Conservation (phyloP, 2,329 filamentous ascomycete species). For the Botryotinia narcissicola region DNA sequence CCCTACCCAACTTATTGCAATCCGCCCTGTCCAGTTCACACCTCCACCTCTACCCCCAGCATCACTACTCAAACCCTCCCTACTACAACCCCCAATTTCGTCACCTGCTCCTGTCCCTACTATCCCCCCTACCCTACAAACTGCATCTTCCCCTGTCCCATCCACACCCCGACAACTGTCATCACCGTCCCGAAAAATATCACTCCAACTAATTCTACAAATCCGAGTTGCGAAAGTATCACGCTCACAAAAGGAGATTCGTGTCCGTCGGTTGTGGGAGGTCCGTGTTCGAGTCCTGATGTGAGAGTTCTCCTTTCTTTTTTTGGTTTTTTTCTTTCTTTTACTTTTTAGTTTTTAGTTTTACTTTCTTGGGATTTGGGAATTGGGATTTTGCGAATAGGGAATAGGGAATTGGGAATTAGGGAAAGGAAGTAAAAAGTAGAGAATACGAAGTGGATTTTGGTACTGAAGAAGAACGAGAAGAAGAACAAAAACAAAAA, state of each 20-base stretch:
- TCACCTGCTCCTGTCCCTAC: constrained; percentile 12
- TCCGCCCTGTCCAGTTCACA: too few relatives aligned
- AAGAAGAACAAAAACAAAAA: not conserved
- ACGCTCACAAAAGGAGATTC: not conserved
- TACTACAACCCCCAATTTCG: not conserved
- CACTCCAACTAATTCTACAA: too few relatives aligned
- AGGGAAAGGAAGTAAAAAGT: too few relatives aligned
- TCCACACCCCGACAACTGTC: not conserved
- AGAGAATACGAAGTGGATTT: too few relatives aligned
- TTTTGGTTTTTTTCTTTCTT: not conserved
- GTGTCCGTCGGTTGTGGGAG: not conserved
- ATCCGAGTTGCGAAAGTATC: not conserved
- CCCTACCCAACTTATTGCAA: too few relatives aligned
- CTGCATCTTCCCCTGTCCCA: constrained; percentile 4
- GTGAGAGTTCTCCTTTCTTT: not conserved
- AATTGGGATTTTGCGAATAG: too few relatives aligned
- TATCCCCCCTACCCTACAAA: constrained; percentile 10
- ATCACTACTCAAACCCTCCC: not conserved
- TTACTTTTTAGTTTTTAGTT: not conserved
- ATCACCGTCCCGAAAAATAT: not conserved
- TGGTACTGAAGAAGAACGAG: too few relatives aligned
- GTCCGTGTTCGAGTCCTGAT: not conserved
- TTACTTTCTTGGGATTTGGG: too few relatives aligned
- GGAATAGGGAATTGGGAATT: too few relatives aligned
- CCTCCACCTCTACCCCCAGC: too few relatives aligned